Percentiles rank a stretch among this genome's conserved stretches.
Conservation (phyloP, 2,329 filamentous ascomycete genomes). For the Aciculosporium take region DNA sequence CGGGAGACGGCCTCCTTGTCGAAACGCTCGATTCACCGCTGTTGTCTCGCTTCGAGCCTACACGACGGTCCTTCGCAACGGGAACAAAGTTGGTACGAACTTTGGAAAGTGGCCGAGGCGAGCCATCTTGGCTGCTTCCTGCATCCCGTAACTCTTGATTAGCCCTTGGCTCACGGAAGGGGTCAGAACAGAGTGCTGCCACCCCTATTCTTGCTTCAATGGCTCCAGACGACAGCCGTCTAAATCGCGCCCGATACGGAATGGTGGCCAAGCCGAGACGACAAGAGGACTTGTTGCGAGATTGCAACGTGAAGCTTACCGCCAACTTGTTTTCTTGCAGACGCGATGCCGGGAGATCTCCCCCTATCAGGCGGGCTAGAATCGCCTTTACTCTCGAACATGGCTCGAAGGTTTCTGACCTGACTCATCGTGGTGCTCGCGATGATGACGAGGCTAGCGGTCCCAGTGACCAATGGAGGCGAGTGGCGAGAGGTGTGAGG, state of each 20-base stretch:
- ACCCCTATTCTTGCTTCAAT: background rate
- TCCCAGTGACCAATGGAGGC: background rate
- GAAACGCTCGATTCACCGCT: constrained; percentile 26
- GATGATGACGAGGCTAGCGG: background rate
- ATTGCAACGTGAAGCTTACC: constrained; percentile 10
- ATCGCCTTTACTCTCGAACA: constrained; percentile 62
- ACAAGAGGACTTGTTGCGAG: background rate
- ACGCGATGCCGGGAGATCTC: constrained; percentile 44
- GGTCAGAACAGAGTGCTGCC: background rate
- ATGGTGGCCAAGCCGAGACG: background rate
- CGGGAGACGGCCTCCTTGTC: constrained; percentile 22
- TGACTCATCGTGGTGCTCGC: constrained; percentile 36
- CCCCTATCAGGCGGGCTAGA: constrained; percentile 54
- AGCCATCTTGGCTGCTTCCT: constrained; percentile 27
- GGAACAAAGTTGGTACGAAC: constrained; percentile 63
- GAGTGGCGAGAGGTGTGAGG: too few relatives aligned
- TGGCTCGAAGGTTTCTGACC: constrained; percentile 62
- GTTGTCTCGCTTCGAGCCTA: constrained; percentile 33
- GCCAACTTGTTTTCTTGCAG: constrained; percentile 11
- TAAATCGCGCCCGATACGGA: too few relatives aligned
- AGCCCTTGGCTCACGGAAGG: constrained; percentile 10
- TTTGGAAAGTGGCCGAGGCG: constrained; percentile 55
- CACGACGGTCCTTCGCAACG: constrained; percentile 49
- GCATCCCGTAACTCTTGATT: constrained; percentile 10
- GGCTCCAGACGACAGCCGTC: background rate